Conservation (phyloP, 306 rosid species). For the Cicer arietinum region DNA sequence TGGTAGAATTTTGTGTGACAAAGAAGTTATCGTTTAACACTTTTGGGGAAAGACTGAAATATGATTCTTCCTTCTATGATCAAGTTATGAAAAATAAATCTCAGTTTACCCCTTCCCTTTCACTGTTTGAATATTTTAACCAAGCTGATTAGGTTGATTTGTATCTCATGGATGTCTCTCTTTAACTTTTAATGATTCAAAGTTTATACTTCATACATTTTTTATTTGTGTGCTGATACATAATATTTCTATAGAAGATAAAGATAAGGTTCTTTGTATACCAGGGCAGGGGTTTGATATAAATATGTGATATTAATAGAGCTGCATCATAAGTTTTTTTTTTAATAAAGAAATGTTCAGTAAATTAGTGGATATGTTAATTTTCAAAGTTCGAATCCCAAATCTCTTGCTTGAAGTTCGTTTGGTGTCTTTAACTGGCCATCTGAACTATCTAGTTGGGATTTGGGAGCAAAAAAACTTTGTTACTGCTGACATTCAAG, state of each 20-base stretch:
- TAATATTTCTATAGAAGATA: background rate
- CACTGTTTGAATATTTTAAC: conserved; percentile 10
- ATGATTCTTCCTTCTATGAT: background rate
- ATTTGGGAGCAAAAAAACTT: background rate
- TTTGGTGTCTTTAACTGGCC: background rate
- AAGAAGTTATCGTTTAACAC: background rate
- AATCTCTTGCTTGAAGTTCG: background rate
- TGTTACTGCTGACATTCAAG: conserved; percentile 15
- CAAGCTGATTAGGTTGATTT: conserved; percentile 20
- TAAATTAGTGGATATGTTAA: background rate
- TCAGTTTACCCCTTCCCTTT: background rate
- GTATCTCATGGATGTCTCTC: conserved; percentile 3
- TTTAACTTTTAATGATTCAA: conserved; percentile 9
- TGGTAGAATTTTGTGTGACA: conserved; percentile 15
- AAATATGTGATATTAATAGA: background rate
- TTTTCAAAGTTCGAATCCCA: background rate
- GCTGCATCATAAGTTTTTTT: background rate
- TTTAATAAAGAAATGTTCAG: background rate
- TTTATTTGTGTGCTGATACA: background rate
- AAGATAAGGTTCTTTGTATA: background rate
- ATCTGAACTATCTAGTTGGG: background rate
- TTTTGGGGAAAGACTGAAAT: background rate
- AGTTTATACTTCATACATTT: conserved; percentile 8
- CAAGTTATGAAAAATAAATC: background rate
- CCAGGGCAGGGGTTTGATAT: conserved; percentile 4